A percentile compares a stretch with the other conserved stretches of the same genome.
phyloP scores from a whole-genome alignment of 2,329 filamentous ascomycete species.

The Ophiobolus disseminans region DNA sequence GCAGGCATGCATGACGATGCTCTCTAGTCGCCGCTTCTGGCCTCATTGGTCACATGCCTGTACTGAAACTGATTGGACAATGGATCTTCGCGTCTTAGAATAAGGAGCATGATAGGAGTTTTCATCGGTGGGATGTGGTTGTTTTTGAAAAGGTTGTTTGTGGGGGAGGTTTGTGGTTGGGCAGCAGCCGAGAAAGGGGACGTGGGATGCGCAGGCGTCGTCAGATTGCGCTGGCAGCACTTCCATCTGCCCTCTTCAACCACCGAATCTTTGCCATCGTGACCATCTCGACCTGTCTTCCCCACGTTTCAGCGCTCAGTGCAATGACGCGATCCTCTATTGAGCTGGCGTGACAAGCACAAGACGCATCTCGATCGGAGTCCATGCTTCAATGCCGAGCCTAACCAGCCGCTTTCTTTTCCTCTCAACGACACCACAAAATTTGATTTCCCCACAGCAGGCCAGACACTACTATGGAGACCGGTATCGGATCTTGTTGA shows the following conservation, averaged over 20 bases:
- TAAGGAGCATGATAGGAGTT: not conserved
- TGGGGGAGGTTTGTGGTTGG: not conserved
- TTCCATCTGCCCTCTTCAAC: slow-evolving; percentile 4
- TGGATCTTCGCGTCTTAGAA: not conserved
- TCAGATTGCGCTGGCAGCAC: not conserved
- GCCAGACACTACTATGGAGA: slow-evolving; percentile 8
- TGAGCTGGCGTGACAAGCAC: slow-evolving; percentile 6
- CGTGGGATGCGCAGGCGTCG: not conserved
- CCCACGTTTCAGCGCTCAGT: slow-evolving; percentile 10
- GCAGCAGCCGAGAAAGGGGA: not conserved
- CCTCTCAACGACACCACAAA: slow-evolving; percentile 11
- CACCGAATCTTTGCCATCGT: slow-evolving; percentile 8
- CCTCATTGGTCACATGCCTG: slow-evolving; percentile 7
- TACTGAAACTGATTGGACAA: slow-evolving; percentile 14
- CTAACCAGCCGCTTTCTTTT: slow-evolving; percentile 22
- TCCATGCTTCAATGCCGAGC: slow-evolving; percentile 15
- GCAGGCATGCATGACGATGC: slow-evolving; percentile 32
- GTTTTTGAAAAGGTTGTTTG: not conserved
- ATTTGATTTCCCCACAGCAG: slow-evolving; percentile 15
- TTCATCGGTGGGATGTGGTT: not conserved
- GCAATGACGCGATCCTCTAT: not conserved
- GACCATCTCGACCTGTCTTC: slow-evolving; percentile 14
- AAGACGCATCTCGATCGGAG: slow-evolving; percentile 11
- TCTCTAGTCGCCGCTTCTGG: slow-evolving; percentile 11
- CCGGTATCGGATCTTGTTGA: slow-evolving; percentile 23